These are phyloP conservation scores for Penicillium frequentans DNA, from an alignment of 2,329 filamentous ascomycete species.

Conservation along the genomic window DNA sequence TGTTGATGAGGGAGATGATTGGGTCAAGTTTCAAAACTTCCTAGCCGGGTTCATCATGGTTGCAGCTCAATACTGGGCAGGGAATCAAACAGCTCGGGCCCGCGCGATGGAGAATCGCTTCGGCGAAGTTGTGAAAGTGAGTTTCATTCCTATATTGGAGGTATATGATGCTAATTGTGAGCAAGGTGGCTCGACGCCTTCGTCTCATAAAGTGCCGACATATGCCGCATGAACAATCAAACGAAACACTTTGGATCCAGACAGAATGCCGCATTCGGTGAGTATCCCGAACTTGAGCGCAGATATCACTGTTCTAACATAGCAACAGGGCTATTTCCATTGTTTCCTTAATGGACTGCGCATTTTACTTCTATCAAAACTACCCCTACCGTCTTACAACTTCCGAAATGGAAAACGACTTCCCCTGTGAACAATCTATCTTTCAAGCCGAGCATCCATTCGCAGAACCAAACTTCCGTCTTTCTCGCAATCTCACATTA, in stretches of 20 bases:
- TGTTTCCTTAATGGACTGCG: conserved; percentile 45
- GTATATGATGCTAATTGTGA: neutral
- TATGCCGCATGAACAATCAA: conserved; percentile 35
- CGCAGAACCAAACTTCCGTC: conserved; percentile 39
- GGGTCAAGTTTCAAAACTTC: conserved; percentile 41
- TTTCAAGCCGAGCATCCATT: conserved; percentile 46
- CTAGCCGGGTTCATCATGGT: conserved; percentile 46
- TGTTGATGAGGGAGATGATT: conserved; percentile 28
- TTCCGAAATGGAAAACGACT: conserved; percentile 44
- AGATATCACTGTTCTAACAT: conserved; percentile 5
- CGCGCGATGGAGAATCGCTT: conserved; percentile 47
- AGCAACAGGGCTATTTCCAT: conserved; percentile 37
- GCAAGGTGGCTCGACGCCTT: conserved; percentile 36
- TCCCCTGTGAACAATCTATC: conserved; percentile 43
- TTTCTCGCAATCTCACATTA: conserved; percentile 37
- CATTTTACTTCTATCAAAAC: conserved; percentile 48
- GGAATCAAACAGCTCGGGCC: conserved; percentile 37
- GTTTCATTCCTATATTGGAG: neutral
- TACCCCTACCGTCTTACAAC: conserved; percentile 44
- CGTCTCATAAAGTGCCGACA: conserved; percentile 41
- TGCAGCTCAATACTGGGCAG: conserved; percentile 47
- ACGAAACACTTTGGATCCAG: conserved; percentile 45
- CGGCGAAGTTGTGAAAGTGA: conserved; percentile 43
- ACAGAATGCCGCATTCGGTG: conserved; percentile 47
- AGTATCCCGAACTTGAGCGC: neutral